Evolutionary conservation across 345 rosid genomes (phyloP).

Genomic region (Passiflora organensis): DNA sequence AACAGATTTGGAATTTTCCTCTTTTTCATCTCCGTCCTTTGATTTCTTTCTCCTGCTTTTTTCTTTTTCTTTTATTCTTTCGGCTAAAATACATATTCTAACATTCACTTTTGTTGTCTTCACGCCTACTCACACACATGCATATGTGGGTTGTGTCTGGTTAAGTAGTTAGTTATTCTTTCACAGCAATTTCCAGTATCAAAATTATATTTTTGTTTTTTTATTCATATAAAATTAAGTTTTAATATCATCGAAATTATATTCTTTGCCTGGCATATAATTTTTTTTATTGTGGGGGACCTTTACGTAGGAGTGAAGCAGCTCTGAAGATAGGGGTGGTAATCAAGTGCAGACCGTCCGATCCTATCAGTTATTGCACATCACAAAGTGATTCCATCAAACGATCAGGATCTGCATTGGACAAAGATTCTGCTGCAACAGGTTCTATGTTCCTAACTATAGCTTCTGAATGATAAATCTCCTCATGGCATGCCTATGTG

Average conservation of each 20-base stretch:
- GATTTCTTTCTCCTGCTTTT: neutral
- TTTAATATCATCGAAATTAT: neutral
- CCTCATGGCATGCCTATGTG: neutral
- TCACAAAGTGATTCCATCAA: slow-evolving; percentile 21
- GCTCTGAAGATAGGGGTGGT: neutral
- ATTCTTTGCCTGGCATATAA: neutral
- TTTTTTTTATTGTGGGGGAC: neutral
- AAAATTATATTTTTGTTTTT: neutral
- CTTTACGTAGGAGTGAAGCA: neutral
- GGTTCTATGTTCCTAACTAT: neutral
- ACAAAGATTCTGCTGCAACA: slow-evolving; percentile 20
- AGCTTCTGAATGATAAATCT: neutral
- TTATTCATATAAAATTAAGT: neutral
- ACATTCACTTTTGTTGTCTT: neutral
- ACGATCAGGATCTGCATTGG: slow-evolving; percentile 30
- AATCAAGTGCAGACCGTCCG: slow-evolving; percentile 17
- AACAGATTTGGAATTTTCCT: neutral
- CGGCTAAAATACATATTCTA: neutral
- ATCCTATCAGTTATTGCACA: slow-evolving; percentile 7
- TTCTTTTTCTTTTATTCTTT: neutral
- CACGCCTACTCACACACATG: neutral
- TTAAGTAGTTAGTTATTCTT: neutral
- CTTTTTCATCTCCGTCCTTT: neutral
- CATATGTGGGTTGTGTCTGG: neutral
- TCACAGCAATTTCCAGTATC: neutral